These are phyloP conservation scores for Nicotiana otophora DNA, from an alignment of 257 asterid genomes.

Conservation along the genomic window DNA sequence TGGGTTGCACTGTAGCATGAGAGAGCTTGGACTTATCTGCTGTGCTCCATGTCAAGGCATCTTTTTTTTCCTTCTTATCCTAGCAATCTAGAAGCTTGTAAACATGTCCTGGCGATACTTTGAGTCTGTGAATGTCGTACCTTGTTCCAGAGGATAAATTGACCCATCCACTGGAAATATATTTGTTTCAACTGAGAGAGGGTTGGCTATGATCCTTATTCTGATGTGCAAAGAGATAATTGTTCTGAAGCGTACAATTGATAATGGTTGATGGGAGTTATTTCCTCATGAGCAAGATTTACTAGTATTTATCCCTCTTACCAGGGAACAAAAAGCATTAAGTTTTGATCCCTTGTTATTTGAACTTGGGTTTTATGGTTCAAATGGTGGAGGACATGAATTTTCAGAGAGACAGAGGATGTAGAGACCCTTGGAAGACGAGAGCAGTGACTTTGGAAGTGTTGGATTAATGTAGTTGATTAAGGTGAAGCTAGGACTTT, in stretches of 20 bases:
- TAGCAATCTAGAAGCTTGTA: conserved; percentile 8
- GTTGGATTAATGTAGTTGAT: neutral
- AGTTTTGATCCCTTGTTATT: no score
- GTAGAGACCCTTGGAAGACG: neutral
- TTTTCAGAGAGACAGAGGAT: neutral
- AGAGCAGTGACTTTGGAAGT: neutral
- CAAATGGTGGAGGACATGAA: neutral
- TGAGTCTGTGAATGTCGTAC: neutral
- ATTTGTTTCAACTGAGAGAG: neutral
- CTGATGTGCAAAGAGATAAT: neutral
- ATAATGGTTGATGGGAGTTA: neutral
- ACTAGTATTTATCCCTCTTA: neutral
- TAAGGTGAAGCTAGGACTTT: neutral
- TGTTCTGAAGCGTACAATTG: neutral
- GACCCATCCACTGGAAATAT: neutral
- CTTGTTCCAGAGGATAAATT: conserved; percentile 1
- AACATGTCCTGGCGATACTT: neutral
- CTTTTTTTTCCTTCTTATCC: neutral
- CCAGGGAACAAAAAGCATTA: neutral
- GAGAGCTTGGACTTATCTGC: neutral
- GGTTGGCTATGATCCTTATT: neutral
- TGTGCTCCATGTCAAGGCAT: neutral
- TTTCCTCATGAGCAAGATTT: neutral
- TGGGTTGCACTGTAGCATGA: neutral
- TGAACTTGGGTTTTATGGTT: neutral